Evolutionary conservation across 2,329 filamentous ascomycete genomes (phyloP).

Genomic region (Verticillium dahliae): DNA sequence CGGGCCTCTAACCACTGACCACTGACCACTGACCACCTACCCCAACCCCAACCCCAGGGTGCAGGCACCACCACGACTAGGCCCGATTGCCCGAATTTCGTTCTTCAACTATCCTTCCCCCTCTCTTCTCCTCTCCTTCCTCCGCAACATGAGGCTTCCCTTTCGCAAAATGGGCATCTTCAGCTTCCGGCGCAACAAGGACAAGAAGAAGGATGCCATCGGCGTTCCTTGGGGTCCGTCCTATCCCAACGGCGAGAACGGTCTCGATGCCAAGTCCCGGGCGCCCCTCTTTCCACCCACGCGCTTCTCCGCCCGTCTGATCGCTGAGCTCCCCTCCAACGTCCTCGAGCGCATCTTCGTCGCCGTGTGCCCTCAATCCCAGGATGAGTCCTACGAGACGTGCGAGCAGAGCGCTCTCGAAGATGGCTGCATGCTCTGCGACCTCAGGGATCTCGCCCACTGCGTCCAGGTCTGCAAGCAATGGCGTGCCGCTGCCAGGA

Average conservation of each 20-base stretch:
- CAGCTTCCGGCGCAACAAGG: constrained; percentile 10
- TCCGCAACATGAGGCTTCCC: constrained; percentile 8
- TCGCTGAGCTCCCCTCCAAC: constrained; percentile 55
- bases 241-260: not conserved
- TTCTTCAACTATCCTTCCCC: not conserved
- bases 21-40: not conserved
- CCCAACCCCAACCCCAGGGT: not conserved
- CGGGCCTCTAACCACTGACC: too few relatives aligned
- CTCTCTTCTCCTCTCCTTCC: not conserved
- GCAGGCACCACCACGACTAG: not conserved
- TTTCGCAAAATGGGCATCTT: constrained; percentile 8
- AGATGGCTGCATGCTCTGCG: constrained; percentile 87
- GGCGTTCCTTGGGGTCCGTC: not conserved
- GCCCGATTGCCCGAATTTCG: not conserved
- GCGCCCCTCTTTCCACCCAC: constrained; percentile 27
- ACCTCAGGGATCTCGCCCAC: constrained; percentile 79
- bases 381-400: constrained; percentile 71
- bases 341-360: constrained; percentile 73
- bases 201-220: constrained; percentile 9
- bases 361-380: constrained; percentile 75
- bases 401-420: constrained; percentile 75
- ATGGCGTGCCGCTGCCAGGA: constrained; percentile 55
- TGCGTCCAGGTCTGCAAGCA: constrained; percentile 67
- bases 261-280: not conserved
- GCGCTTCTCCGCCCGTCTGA: constrained; percentile 30